Evolutionary conservation across 768 basidiomycete species (phyloP).

Genomic region (Xanthoconium stramineum): DNA sequence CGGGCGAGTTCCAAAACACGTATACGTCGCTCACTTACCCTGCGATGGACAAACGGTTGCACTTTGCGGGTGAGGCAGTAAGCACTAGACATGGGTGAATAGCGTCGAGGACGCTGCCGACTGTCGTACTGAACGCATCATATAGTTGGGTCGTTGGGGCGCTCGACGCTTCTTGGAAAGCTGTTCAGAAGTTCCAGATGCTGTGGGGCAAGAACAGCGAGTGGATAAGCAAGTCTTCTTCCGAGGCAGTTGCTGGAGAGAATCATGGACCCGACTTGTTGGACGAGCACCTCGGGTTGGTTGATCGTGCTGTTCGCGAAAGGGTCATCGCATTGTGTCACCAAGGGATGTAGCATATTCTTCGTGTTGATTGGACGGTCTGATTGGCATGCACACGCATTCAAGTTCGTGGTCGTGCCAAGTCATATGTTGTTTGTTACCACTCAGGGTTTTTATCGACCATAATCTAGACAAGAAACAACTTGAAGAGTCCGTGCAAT

Average conservation of each 20-base stretch:
- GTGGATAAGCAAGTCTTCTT: conserved; percentile 13
- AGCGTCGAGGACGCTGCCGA: background rate
- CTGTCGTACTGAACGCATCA: background rate
- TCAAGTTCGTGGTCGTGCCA: no score
- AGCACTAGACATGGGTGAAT: conserved; percentile 38
- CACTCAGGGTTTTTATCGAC: no score
- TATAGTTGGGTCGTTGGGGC: conserved; percentile 37
- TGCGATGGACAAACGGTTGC: conserved; percentile 15
- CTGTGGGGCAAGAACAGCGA: conserved; percentile 31
- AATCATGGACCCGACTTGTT: background rate
- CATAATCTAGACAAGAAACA: no score
- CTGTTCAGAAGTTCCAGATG: conserved; percentile 21
- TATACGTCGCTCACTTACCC: conserved; percentile 32
- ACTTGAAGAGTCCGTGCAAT: no score
- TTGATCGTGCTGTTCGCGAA: no score
- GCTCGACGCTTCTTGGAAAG: conserved; percentile 36
- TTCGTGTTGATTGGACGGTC: no score
- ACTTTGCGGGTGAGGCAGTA: conserved; percentile 16
- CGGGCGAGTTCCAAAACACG: conserved; percentile 34
- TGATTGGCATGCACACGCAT: no score
- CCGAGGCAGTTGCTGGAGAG: background rate
- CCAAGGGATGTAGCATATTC: no score
- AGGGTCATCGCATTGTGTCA: no score
- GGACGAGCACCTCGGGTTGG: conserved; percentile 1
- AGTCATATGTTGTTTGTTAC: no score